phyloP scores from a whole-genome alignment of 1,139 yeast genomes.

The Blastobotrys persicus region DNA sequence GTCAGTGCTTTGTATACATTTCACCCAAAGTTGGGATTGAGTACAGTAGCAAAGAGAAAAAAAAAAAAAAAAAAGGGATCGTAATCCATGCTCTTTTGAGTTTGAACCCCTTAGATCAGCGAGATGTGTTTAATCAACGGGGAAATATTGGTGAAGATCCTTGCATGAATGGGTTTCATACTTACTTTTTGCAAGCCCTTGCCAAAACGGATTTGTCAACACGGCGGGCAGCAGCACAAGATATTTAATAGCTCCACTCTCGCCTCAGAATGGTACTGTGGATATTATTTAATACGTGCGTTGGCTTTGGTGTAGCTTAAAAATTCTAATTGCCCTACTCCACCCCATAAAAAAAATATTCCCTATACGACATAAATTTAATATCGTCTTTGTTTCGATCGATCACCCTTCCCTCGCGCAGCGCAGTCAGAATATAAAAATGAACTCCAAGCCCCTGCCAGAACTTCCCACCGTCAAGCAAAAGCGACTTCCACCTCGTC shows the following conservation, averaged over 20 bases:
- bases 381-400: not conserved
- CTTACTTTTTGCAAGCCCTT: not conserved
- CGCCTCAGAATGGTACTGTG: not conserved
- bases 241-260: not conserved
- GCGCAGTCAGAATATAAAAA: not conserved
- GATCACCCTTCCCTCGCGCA: constrained; percentile 5
- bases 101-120: not conserved
- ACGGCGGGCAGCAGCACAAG: not conserved
- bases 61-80: no score
- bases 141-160: not conserved
- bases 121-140: not conserved
- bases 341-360: no score
- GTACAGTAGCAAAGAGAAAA: no score
- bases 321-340: no score
- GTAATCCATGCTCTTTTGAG: not conserved
- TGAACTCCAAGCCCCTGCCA: constrained; percentile 2
- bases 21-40: no score
- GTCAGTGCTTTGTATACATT: no score
- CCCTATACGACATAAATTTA: not conserved
- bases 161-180: constrained; percentile 9
- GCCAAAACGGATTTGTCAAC: not conserved
- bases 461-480: not conserved
- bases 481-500: constrained; percentile 6
- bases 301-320: not conserved
- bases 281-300: not conserved